Base-by-base conservation (phyloP, 164 flowering plant genomes). In the Cinnamomum chago region DNA sequence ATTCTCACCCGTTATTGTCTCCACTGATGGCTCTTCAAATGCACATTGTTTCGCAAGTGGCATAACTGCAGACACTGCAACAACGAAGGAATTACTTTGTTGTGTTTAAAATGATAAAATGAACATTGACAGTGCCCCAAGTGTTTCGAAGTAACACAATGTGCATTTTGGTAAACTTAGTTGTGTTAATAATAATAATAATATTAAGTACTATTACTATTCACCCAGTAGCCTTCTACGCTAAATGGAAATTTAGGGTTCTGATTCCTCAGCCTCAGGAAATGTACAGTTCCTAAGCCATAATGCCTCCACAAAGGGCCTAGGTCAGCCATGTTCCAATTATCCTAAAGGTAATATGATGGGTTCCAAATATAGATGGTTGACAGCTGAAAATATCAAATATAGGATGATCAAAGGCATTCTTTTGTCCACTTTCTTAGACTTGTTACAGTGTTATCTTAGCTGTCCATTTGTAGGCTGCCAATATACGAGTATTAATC, bases 11-110 rank as follows among this genome's bases (percentile, higher is more conserved):
- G 89, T 65, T 81, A 96, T 96, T 70, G 89, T 88, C 86, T 96
- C 99, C 79, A 96, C 93, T 35, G 81, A 86, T 33, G 99, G 99
- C 79, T 94, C 98, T 83, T 94, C 98, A 89, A 96, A 96, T 62
- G 99, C 95, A 86, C 99, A 96, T 79, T 94, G 98, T 80, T 96
- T 96, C 58, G 99, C 99, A 65, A 96, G 81, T 33, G 92, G 97
- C 83, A 96, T 15, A 95, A 96, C 91, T 24, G 95, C 94, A 80
- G 99, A 96, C 99, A 96, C 99, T 96, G 83, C 81, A 88, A n/a
- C 50, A 52, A 66, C 11, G 47, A 40, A 40, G 47, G 11, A 40
- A 40, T 40, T 40, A 24, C 27, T n/a, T 23, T 25, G 67, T 3
- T 28, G 27, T 65, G 35, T 17, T 65, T 23, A 65, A 70, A 40